Evolutionary conservation across 805 yeast genomes (phyloP), one percentile per base, ranked within the genome.

Genomic region (Starmerella floris): DNA sequence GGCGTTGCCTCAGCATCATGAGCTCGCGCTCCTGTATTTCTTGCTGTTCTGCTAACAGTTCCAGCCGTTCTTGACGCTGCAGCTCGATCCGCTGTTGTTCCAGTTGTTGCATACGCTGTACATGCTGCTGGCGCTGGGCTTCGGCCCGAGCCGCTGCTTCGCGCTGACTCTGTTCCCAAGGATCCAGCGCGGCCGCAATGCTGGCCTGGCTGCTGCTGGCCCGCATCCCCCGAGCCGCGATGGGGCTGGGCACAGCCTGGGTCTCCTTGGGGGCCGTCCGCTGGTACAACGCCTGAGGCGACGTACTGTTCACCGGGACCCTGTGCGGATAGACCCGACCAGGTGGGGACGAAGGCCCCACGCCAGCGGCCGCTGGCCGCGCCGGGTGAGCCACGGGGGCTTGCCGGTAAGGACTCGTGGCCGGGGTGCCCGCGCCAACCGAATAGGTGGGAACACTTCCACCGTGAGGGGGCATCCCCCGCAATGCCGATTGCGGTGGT

Each of bases 41-140:
- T 37, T 41, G 40, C 36, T 35, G 40, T 21, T 41, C 37, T 17
- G 13, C 20, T 27, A 35, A 11, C 26, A 6, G 16, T 11, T 6
- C 32, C 15, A 27, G 23, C 30, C 30, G 32, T 20, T 26, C 40
- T n/a, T 30, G 35, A 17, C 35, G 36, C 36, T 38, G 36, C 21
- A 3, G 15, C 41, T 38, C 49, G 16, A 41, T 19, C 10, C 48
- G 44, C 23, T 37, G 40, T 39, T 45, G 45, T 32, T 38, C 43
- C 13, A n/a, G 30, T 17, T 40, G 40, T 39, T 45, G 42, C 32
- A 35, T 38, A 26, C 19, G 34, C 6, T 30, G 35, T 17, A 42
- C 32, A 30, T 45, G 40, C 35, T 41, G 38, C 27, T 32, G 43
- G 21, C 45, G 43, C 35, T 36, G 43, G 30, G 28, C 39, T 30